Percentiles rank a stretch among this genome's conserved stretches.
Evolutionary conservation across 1,284 basidiomycete species (phyloP).

Genomic region (Malassezia psittaci): DNA sequence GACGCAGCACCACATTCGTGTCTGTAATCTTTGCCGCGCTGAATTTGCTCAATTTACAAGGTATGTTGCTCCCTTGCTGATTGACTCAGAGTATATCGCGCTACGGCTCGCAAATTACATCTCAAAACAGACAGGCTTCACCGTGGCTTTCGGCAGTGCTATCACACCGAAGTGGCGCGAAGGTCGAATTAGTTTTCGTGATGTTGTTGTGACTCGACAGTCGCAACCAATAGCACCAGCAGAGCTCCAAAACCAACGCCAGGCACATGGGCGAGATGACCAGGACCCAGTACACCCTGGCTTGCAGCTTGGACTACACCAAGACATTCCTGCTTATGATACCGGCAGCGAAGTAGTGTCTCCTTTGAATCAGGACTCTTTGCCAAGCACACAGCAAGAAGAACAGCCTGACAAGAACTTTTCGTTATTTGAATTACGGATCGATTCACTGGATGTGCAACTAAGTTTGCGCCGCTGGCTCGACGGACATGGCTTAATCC

Average conservation of each 20-base stretch:
- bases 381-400: constrained; percentile 15
- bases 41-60: constrained; percentile 81
- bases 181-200: constrained; percentile 87
- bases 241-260: constrained; percentile 21
- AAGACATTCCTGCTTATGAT: constrained; percentile 19
- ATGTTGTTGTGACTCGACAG: constrained; percentile 83
- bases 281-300: neutral
- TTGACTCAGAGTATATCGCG: constrained; percentile 67
- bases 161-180: constrained; percentile 97
- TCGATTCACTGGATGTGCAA: constrained; percentile 86
- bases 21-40: constrained; percentile 80
- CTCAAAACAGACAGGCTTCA: constrained; percentile 82
- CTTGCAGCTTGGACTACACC: neutral
- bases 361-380: constrained; percentile 31
- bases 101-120: constrained; percentile 82
- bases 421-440: constrained; percentile 46
- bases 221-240: constrained; percentile 50
- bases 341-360: constrained; percentile 38
- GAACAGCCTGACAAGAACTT: constrained; percentile 39
- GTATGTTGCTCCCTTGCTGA: constrained; percentile 49
- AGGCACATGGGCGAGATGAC: constrained; percentile 7
- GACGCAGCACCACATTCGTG: constrained; percentile 68
- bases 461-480: constrained; percentile 87
- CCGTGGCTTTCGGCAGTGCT: constrained; percentile 90
- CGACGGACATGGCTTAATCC: constrained; percentile 84